These are phyloP conservation scores for Apostasia ramifera DNA, from an alignment of 106 monocot species.

Conservation along the genomic window DNA sequence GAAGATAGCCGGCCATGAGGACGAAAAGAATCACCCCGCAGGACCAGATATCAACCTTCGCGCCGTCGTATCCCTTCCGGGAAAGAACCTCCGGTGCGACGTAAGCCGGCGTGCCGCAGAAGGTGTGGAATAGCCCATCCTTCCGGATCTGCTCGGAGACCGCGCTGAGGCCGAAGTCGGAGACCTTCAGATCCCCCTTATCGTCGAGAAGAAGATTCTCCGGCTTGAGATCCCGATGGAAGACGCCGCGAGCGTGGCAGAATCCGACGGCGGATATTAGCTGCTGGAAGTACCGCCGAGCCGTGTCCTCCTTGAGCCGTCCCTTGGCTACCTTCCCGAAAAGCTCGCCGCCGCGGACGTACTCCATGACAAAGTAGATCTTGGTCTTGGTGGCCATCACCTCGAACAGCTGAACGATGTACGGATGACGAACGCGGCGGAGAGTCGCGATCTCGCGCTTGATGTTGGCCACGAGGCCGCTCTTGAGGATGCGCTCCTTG, in stretches of 20 bases:
- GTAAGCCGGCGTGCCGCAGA: conserved; percentile 47
- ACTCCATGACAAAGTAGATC: conserved; percentile 25
- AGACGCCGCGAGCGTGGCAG: conserved; percentile 46
- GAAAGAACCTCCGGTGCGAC: conserved; percentile 41
- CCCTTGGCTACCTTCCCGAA: conserved; percentile 36
- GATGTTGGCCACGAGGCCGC: conserved; percentile 35
- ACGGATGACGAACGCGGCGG: conserved; percentile 41
- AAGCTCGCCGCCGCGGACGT: conserved; percentile 16
- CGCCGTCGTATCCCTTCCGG: conserved; percentile 34
- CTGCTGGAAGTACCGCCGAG: conserved; percentile 38
- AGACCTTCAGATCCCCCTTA: conserved; percentile 32
- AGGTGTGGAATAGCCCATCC: conserved; percentile 44
- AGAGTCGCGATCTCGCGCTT: conserved; percentile 53
- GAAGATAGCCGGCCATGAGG: conserved; percentile 43
- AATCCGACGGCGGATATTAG: conserved; percentile 42
- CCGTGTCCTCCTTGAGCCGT: conserved; percentile 31
- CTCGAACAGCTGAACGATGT: conserved; percentile 52
- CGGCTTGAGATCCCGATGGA: conserved; percentile 75
- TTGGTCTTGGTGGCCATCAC: conserved; percentile 36
- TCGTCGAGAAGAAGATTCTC: conserved; percentile 77
- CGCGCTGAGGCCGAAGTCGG: conserved; percentile 29
- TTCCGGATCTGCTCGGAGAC: conserved; percentile 7
- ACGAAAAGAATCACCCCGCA: conserved; percentile 42
- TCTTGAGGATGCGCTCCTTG: conserved; percentile 43
- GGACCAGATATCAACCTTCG: conserved; percentile 42